Base-by-base conservation (phyloP, 2,329 filamentous ascomycete genomes). In the Xylariaceae sp. region DNA sequence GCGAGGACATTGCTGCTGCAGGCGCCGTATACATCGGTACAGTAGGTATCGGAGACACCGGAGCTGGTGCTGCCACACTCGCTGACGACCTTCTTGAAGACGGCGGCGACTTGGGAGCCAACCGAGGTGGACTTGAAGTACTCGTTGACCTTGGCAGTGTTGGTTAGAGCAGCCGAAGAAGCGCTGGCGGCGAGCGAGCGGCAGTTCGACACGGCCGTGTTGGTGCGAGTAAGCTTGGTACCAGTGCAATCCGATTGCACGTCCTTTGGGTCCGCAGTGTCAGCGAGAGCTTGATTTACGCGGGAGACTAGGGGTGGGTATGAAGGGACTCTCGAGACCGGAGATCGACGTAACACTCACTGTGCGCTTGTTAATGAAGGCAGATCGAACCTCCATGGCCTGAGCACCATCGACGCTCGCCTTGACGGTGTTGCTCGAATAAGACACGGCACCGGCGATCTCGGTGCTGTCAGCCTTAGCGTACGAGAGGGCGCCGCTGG, bases 101-200 rank as follows among this genome's bases (percentile, higher is more conserved):
- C 43, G 3, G 28, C 74, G 42, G 78, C 77, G 45, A 61, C 64
- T 68, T 54, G 71, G 61, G 7, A 71, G 7, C 48, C 43, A n/a
- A 44, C 47, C 24, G 45, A 41, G 12, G 48, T 33, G 66, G 72
- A 51, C 53, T 85, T 82, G 9, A 81, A 82, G 51, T 74, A 69
- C 67, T 86, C 81, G 52, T 84, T 79, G 9, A 86, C 59, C 26
- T 72, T 71, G 9, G 81, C 83, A 7, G 73, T 79, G 2, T 63
- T 80, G 74, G 53, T 83, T 78, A 62, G 83, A 78, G 3, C 54
- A 67, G 55, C 83, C 75, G 65, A 44, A 2, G 68, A 67, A 0
- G 75, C 68, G 3, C 64, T 60, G 6, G 63, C 63, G 2, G 81
- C 79, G 3, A 82, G 65, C 9, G 60, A 64, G 7, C 67, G 63